These are phyloP conservation scores for Colletotrichum lentis DNA, from an alignment of 2,329 filamentous ascomycete genomes.

Conservation along the genomic window DNA sequence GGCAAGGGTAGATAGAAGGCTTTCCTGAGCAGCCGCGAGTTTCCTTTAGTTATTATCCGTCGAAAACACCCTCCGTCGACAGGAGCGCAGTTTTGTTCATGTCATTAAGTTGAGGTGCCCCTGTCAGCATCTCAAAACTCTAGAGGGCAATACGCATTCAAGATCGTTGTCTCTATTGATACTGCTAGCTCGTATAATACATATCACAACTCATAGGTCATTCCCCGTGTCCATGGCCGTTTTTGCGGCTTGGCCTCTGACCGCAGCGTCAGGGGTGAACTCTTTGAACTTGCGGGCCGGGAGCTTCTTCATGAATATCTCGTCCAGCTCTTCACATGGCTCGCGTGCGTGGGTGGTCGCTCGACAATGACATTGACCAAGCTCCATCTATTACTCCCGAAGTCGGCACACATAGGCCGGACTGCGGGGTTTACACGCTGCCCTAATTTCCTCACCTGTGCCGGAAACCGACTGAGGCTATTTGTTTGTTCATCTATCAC, in stretches of 20 bases:
- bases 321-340: constrained; percentile 44
- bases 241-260: constrained; percentile 21
- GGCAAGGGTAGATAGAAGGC: no score
- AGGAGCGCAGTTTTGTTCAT: no score
- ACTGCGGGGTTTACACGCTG: constrained; percentile 27
- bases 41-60: no score
- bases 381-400: background rate
- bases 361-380: constrained; percentile 11
- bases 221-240: constrained; percentile 25
- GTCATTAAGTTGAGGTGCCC: no score
- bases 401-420: background rate
- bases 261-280: constrained; percentile 37
- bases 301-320: constrained; percentile 43
- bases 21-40: no score
- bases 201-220: constrained; percentile 6
- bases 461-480: constrained; percentile 28
- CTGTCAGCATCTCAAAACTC: no score
- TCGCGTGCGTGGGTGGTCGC: constrained; percentile 21
- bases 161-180: background rate
- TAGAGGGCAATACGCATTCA: background rate
- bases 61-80: no score
- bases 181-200: background rate
- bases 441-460: constrained; percentile 10
- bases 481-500: background rate
- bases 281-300: constrained; percentile 42